phyloP scores from a whole-genome alignment of 768 basidiomycete genomes.

The Podaxis pistillaris region DNA sequence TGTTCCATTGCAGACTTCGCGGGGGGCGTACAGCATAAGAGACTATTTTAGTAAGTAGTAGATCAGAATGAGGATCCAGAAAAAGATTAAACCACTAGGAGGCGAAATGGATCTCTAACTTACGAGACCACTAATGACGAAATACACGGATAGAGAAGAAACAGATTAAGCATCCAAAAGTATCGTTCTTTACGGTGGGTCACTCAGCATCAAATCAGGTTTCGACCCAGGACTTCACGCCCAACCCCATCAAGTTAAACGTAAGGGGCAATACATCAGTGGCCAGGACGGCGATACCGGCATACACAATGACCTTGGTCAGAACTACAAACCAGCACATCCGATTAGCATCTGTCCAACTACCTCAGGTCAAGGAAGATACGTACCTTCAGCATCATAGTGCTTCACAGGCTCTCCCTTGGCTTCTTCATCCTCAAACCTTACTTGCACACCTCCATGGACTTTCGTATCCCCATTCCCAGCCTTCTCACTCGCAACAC shows the following conservation, averaged over 20 bases:
- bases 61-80: too few species aligned
- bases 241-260: conserved; percentile 72
- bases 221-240: conserved; percentile 37
- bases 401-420: conserved; percentile 51
- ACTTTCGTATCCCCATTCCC: conserved; percentile 16
- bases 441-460: conserved; percentile 22
- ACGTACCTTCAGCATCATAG: conserved; percentile 84
- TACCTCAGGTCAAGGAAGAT: neutral
- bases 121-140: neutral
- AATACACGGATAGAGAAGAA: neutral
- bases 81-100: neutral
- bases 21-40: too few species aligned
- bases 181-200: neutral
- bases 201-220: neutral
- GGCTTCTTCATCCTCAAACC: conserved; percentile 28
- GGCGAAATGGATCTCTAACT: neutral
- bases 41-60: too few species aligned
- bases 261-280: conserved; percentile 60
- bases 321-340: conserved; percentile 48
- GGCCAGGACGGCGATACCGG: conserved; percentile 76
- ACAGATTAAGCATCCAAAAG: neutral
- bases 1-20: neutral
- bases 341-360: conserved; percentile 5
- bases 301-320: conserved; percentile 89
- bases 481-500: conserved; percentile 3